A percentile compares a stretch with the other conserved stretches of the same genome.
phyloP scores from a whole-genome alignment of 2,329 filamentous ascomycete genomes.

The Zasmidium citrigriseum region DNA sequence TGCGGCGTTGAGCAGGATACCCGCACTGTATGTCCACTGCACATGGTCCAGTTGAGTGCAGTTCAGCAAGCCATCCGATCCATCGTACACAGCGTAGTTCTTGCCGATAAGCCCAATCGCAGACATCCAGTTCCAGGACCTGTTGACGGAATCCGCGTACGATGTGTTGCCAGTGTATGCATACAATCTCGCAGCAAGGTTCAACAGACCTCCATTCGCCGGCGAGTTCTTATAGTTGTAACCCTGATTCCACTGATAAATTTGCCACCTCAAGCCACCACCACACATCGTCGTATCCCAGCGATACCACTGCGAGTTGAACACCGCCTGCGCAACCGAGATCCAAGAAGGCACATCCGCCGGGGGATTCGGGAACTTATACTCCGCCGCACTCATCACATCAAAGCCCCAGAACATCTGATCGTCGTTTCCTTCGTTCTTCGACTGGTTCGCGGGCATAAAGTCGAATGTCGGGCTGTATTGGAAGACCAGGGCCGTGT shows the following conservation, averaged over 20 bases:
- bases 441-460: conserved; percentile 51
- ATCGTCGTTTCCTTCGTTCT: conserved; percentile 54
- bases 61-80: conserved; percentile 44
- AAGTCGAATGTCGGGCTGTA: conserved; percentile 57
- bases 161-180: conserved; percentile 43
- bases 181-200: conserved; percentile 42
- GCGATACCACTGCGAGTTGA: conserved; percentile 36
- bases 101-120: conserved; percentile 55
- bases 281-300: conserved; percentile 37
- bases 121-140: conserved; percentile 36
- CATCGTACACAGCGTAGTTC: conserved; percentile 47
- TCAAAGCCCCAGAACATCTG: conserved; percentile 59
- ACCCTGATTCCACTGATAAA: conserved; percentile 41
- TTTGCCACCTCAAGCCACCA: conserved; percentile 39
- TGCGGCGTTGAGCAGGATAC: conserved; percentile 46
- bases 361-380: conserved; percentile 46
- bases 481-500: conserved; percentile 60
- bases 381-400: conserved; percentile 57
- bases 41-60: conserved; percentile 44
- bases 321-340: conserved; percentile 42
- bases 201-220: conserved; percentile 50
- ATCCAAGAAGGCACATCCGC: conserved; percentile 43
- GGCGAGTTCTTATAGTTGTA: conserved; percentile 51
- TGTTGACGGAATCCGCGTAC: conserved; percentile 63
- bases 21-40: conserved; percentile 50